Percentiles rank a stretch among this genome's conserved stretches.
Conservation (phyloP, 805 yeast species). For the Kazachstania taianensis region DNA sequence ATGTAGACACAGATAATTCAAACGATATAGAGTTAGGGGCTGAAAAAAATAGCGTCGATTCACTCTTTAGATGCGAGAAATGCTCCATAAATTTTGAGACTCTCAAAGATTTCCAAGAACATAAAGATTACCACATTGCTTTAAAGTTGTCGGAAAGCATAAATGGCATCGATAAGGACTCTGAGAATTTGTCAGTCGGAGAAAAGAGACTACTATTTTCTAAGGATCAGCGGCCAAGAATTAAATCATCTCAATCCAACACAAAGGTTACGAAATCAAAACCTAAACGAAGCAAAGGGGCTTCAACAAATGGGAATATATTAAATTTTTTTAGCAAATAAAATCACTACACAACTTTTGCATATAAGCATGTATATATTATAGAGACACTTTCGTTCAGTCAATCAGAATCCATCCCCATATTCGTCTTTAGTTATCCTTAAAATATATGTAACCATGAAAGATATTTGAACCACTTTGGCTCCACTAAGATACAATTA, state of each 20-base stretch:
- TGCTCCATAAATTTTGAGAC: constrained; percentile 15
- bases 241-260: too few species aligned
- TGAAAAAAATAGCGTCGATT: neutral
- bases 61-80: constrained; percentile 11
- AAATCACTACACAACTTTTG: too few species aligned
- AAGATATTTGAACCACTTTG: constrained; percentile 75
- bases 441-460: constrained; percentile 37
- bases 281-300: neutral
- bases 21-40: neutral
- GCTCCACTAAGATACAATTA: constrained; percentile 68
- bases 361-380: neutral
- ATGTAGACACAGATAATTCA: neutral
- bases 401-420: neutral
- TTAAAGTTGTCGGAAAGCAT: constrained; percentile 36
- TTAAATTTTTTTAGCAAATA: constrained; percentile 2
- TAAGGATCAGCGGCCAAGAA: neutral
- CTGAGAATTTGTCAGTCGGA: constrained; percentile 19
- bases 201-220: constrained; percentile 20
- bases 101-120: constrained; percentile 31
- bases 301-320: constrained; percentile 1
- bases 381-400: too few species aligned
- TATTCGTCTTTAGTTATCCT: neutral
- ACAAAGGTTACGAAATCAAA: neutral
- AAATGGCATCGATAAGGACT: constrained; percentile 28
- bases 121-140: constrained; percentile 47